These are phyloP conservation scores for Kazachstania psychrophila DNA, from an alignment of 805 yeast genomes.

Conservation along the genomic window DNA sequence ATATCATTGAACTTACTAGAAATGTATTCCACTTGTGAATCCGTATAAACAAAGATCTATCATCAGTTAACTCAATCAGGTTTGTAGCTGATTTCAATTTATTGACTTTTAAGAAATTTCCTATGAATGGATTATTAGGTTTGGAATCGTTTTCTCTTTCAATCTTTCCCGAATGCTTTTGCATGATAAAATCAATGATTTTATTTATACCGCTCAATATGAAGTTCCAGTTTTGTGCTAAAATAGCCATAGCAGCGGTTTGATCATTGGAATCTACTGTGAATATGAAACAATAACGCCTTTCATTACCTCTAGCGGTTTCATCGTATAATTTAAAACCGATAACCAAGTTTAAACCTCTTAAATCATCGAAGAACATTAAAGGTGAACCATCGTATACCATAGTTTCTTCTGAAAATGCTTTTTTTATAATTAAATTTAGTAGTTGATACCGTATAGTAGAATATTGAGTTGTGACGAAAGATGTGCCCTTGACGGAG, in stretches of 20 bases:
- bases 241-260: slow-evolving; percentile 15
- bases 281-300: slow-evolving; percentile 54
- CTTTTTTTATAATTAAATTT: slow-evolving; percentile 51
- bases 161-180: slow-evolving; percentile 23
- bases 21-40: slow-evolving; percentile 58
- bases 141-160: slow-evolving; percentile 3
- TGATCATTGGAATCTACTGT: slow-evolving; percentile 46
- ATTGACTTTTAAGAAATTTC: slow-evolving; percentile 46
- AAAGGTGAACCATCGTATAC: slow-evolving; percentile 51
- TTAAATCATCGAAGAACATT: slow-evolving; percentile 50
- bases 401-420: slow-evolving; percentile 58
- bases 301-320: slow-evolving; percentile 65
- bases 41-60: slow-evolving; percentile 40
- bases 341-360: slow-evolving; percentile 51
- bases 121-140: slow-evolving; percentile 17
- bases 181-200: slow-evolving; percentile 35
- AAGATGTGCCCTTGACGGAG: slow-evolving; percentile 21
- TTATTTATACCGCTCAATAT: slow-evolving; percentile 35
- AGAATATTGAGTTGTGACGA: slow-evolving; percentile 55
- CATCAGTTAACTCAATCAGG: slow-evolving; percentile 47
- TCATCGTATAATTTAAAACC: slow-evolving; percentile 55
- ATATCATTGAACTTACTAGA: slow-evolving; percentile 26
- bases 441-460: slow-evolving; percentile 43
- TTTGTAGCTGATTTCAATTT: slow-evolving; percentile 46
- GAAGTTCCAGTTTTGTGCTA: slow-evolving; percentile 48